These are phyloP conservation scores for Phylloporus sp. DNA, from an alignment of 768 basidiomycete species.

Conservation along the genomic window DNA sequence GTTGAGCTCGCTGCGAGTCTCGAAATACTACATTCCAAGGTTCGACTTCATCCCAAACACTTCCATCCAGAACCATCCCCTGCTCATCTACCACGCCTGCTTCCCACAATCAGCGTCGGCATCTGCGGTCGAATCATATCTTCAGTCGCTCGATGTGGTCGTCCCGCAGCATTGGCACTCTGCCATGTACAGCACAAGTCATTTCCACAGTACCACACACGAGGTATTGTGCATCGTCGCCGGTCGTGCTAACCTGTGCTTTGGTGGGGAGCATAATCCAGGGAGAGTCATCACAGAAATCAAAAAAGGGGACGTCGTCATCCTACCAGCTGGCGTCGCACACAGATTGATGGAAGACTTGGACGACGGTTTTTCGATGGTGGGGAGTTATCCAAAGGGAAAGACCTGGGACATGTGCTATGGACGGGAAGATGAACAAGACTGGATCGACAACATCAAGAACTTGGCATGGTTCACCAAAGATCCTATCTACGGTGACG, in stretches of 20 bases:
- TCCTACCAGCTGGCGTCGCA: constrained; percentile 39
- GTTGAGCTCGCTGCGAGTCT: constrained; percentile 23
- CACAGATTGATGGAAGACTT: constrained; percentile 33
- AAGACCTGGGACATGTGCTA: constrained; percentile 33
- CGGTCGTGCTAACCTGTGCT: constrained; percentile 35
- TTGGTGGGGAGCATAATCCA: constrained; percentile 37
- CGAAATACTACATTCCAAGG: constrained; percentile 31
- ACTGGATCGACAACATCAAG: constrained; percentile 16
- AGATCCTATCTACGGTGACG: constrained; percentile 38
- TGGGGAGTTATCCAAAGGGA: constrained; percentile 37
- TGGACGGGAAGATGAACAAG: background rate
- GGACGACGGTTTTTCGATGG: constrained; percentile 33
- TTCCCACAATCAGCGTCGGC: constrained; percentile 22
- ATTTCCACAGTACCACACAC: constrained; percentile 42
- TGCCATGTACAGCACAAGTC: constrained; percentile 37
- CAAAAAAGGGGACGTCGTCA: constrained; percentile 36
- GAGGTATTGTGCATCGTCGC: constrained; percentile 34
- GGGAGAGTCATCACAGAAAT: constrained; percentile 29
- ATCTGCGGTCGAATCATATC: constrained; percentile 31
- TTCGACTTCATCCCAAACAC: constrained; percentile 34
- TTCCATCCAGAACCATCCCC: constrained; percentile 31
- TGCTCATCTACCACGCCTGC: constrained; percentile 35
- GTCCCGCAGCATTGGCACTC: constrained; percentile 40
- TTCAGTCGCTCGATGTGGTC: constrained; percentile 31
- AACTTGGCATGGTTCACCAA: constrained; percentile 34